Conservation (phyloP, 2,329 filamentous ascomycete species). For the Penicillium sp. region DNA sequence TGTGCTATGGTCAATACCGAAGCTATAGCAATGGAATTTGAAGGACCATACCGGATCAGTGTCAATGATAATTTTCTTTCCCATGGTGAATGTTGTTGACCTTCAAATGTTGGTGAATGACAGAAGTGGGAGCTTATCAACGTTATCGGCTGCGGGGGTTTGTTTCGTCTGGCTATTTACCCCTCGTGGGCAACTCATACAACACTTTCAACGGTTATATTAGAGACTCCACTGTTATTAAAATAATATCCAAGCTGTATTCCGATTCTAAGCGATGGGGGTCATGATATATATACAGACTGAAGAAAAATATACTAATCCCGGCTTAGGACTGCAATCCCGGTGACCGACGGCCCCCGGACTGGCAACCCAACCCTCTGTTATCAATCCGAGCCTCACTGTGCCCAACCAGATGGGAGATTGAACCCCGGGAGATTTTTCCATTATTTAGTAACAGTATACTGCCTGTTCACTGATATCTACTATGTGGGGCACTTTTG, state of each 20-base stretch:
- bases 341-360: constrained; percentile 1
- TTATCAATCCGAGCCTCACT: background rate
- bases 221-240: background rate
- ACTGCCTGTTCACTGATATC: background rate
- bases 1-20: constrained; percentile 16
- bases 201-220: background rate
- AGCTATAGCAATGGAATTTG: background rate
- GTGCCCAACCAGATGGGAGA: background rate
- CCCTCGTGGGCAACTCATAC: background rate
- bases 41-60: constrained; percentile 73
- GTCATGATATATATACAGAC: background rate
- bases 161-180: background rate
- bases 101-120: background rate
- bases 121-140: constrained; percentile 12
- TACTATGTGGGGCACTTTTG: background rate
- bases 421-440: background rate
- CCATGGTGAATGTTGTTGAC: constrained; percentile 49
- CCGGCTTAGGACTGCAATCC: background rate
- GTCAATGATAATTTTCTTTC: constrained; percentile 86
- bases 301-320: background rate
- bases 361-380: background rate
- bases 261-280: background rate
- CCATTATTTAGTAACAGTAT: no score
- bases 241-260: background rate
- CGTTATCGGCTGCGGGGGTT: constrained; percentile 13